Conservation (phyloP, 192 early-diverging fungal genomes). For the Umbelopsis isabellina region DNA sequence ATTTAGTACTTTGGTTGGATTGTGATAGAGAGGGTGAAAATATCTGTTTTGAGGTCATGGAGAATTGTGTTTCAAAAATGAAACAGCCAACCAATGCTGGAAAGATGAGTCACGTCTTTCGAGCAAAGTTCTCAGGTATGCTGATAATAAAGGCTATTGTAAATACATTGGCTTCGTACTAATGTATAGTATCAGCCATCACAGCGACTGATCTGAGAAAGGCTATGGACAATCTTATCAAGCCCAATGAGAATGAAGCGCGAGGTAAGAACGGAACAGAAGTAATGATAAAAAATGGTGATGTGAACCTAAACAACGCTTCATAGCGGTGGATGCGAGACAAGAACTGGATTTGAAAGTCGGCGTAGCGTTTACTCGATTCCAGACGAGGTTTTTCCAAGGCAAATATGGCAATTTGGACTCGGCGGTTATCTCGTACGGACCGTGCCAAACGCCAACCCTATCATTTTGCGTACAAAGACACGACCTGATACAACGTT, state of each 20-base stretch:
- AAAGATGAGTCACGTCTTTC: conserved; percentile 35
- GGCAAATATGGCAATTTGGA: conserved; percentile 60
- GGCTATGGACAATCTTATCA: conserved; percentile 52
- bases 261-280: conserved; percentile 29
- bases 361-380: conserved; percentile 45
- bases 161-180: not conserved
- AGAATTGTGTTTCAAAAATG: conserved; percentile 39
- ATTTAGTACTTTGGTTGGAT: conserved; percentile 55
- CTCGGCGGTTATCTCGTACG: conserved; percentile 50
- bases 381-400: conserved; percentile 57
- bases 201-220: conserved; percentile 43
- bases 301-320: not conserved
- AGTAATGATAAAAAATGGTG: not conserved
- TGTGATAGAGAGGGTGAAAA: conserved; percentile 61
- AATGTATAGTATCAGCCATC: conserved; percentile 27
- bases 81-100: conserved; percentile 26
- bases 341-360: conserved; percentile 59
- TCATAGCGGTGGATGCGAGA: conserved; percentile 52
- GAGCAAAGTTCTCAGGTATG: conserved; percentile 45
- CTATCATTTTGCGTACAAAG: conserved; percentile 55
- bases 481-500: conserved; percentile 59
- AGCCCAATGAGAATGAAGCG: conserved; percentile 56
- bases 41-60: conserved; percentile 57
- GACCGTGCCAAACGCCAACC: conserved; percentile 58
- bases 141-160: not conserved